Percentiles rank a stretch among this genome's conserved stretches.
These are phyloP conservation scores for Apophysomyces ossiformis DNA, from an alignment of 371 early-diverging fungal species.

Conservation along the genomic window DNA sequence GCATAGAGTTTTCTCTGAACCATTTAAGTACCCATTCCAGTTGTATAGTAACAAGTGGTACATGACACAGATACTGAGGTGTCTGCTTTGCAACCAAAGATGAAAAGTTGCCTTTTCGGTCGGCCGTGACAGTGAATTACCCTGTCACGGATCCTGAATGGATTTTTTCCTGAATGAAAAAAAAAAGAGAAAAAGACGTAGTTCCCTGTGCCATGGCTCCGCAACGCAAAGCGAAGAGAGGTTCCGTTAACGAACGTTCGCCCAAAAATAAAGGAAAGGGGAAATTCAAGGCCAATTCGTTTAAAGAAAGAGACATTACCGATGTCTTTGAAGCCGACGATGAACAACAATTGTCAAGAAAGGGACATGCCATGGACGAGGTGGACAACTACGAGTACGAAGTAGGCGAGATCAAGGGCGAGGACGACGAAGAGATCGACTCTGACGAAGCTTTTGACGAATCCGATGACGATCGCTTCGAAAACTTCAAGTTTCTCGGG, in stretches of 20 bases:
- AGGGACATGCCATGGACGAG: constrained; percentile 69
- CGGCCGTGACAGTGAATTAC: neutral
- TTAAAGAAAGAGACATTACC: constrained; percentile 9
- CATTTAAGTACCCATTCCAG: too few relatives aligned
- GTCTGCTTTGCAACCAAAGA: too few relatives aligned
- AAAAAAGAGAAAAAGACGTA: neutral
- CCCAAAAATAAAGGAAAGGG: constrained; percentile 2
- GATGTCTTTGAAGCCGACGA: constrained; percentile 65
- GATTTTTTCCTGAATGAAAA: neutral
- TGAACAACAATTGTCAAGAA: constrained; percentile 50
- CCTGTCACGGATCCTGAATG: constrained; percentile 7
- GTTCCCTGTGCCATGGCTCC: constrained; percentile 10
- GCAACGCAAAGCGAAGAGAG: constrained; percentile 1
- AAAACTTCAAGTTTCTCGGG: constrained; percentile 64
- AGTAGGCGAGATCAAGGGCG: constrained; percentile 70
- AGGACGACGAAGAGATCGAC: constrained; percentile 94
- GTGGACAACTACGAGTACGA: constrained; percentile 80
- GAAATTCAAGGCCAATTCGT: neutral
- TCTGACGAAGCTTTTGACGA: constrained; percentile 90
- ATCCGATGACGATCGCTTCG: constrained; percentile 84
- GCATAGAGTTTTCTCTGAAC: too few relatives aligned
- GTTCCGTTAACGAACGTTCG: neutral
- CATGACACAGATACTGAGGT: too few relatives aligned
- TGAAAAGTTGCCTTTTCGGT: too few relatives aligned
- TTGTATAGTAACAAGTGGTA: too few relatives aligned